Evolutionary conservation across 1,284 basidiomycete species (phyloP), one percentile per base, ranked within the genome.

Genomic region (Cutaneotrichosporon dermatis): DNA sequence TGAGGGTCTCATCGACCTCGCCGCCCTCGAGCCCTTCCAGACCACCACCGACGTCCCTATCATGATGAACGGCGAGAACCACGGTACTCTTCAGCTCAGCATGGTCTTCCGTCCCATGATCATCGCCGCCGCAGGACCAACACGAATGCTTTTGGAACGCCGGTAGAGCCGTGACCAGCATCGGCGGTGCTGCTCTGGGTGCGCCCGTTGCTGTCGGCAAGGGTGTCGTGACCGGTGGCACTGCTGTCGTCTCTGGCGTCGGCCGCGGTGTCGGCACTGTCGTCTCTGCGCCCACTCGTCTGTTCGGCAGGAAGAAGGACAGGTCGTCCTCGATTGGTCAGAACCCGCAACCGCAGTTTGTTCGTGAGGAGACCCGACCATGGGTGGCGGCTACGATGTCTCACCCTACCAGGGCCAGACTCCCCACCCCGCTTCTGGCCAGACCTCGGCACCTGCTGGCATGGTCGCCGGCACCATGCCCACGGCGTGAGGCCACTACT

Each of bases 71-170:
- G 90, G 91, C 74, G 83, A 86, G 60, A 82, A 87, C 45, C 86
- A 89, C 67, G 95, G 94, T 15, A 79, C 83, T 51, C 76, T 98
- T 55, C 82, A 82, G 13, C 63, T 98, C 39, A 83, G 85, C 16
- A 69, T 98, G 60, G 79, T 91, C 65, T 99, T 99, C 85, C 86
- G 86, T 39, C 95, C 96, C 3, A 87, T 88, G 59, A 73, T 78
- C 60, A 71, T 78, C 48, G 68, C 72, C 72, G 71, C 35, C 61
- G 64, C 1, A 70, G 75, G n/a, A 61, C 89, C 78, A 87, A 85
- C 70, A 93, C 90, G 0, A 89, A 87, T 6, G 86, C 86, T 25
- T 46, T 48, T 37, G 54, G 49, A 42, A 35, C 25, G 80, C 81
- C 15, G 90, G 91, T 6, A 85, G 91, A 40, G 88, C 89, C 1